These are phyloP conservation scores for Rosa hybrid DNA, from an alignment of 331 rosid species.

Conservation along the genomic window DNA sequence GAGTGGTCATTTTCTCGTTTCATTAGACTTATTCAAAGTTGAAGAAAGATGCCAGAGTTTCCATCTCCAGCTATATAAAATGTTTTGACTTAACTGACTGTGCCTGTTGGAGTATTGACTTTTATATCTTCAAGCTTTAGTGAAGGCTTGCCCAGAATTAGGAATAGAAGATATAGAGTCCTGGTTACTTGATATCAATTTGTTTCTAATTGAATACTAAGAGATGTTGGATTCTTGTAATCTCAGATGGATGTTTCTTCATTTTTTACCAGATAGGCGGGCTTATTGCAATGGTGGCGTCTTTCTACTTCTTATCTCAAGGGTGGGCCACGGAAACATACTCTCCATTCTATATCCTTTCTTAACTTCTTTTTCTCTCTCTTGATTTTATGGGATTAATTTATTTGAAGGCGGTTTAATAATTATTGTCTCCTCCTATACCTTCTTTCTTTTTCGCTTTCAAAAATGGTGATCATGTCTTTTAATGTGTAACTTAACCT, in stretches of 20 bases:
- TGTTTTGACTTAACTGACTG: neutral
- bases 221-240: constrained; percentile 22
- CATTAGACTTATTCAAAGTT: neutral
- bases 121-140: neutral
- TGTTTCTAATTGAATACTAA: constrained; percentile 24
- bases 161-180: neutral
- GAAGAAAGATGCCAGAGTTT: constrained; percentile 4
- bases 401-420: neutral
- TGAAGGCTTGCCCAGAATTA: neutral
- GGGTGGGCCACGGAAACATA: constrained; percentile 91
- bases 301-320: constrained; percentile 84
- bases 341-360: constrained; percentile 93
- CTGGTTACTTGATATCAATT: neutral
- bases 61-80: neutral
- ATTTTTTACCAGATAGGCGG: constrained; percentile 79
- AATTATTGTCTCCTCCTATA: constrained; percentile 7
- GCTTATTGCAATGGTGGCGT: constrained; percentile 83
- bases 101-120: neutral
- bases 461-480: neutral
- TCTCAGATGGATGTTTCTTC: constrained; percentile 31
- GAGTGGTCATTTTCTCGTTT: neutral
- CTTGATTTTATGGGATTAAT: constrained; percentile 6
- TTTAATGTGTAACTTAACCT: constrained; percentile 54
- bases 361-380: neutral
- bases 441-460: neutral